A percentile compares a stretch with the other conserved stretches of the same genome.
These are phyloP conservation scores for Dendrobium nobile DNA, from an alignment of 106 monocot species.

Conservation along the genomic window DNA sequence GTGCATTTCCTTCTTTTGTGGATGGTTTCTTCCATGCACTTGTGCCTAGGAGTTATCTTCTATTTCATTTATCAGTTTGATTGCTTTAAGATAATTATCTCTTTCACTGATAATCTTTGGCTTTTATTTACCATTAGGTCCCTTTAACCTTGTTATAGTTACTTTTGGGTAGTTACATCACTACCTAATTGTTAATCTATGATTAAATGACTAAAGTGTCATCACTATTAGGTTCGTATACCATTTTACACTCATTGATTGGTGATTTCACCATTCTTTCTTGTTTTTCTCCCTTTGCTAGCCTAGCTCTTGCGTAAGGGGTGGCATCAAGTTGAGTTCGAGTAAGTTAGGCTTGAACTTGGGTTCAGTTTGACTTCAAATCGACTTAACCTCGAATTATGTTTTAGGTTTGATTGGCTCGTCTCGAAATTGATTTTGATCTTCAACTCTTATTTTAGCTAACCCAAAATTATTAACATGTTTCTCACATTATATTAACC, in stretches of 20 bases:
- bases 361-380: too few relatives aligned
- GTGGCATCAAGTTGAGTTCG: background rate
- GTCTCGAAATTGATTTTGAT: too few relatives aligned
- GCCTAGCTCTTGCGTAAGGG: background rate
- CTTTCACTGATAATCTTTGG: background rate
- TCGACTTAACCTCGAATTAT: too few relatives aligned
- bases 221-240: background rate
- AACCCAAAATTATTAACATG: too few relatives aligned
- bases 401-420: too few relatives aligned
- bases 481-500: too few relatives aligned
- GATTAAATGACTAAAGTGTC: background rate
- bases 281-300: background rate
- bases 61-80: background rate
- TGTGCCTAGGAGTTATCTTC: conserved; percentile 2
- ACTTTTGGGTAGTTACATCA: background rate
- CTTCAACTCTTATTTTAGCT: too few relatives aligned
- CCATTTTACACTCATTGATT: background rate
- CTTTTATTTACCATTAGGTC: background rate
- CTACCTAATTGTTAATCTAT: background rate
- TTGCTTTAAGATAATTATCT: background rate
- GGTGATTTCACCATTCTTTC: background rate
- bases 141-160: background rate
- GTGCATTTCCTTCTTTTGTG: conserved; percentile 12
- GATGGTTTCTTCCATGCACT: background rate
- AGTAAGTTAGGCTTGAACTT: too few relatives aligned